Percentiles rank a stretch among this genome's conserved stretches.
phyloP scores from a whole-genome alignment of 495 filamentous ascomycete genomes.

The Trichoderma virens region DNA sequence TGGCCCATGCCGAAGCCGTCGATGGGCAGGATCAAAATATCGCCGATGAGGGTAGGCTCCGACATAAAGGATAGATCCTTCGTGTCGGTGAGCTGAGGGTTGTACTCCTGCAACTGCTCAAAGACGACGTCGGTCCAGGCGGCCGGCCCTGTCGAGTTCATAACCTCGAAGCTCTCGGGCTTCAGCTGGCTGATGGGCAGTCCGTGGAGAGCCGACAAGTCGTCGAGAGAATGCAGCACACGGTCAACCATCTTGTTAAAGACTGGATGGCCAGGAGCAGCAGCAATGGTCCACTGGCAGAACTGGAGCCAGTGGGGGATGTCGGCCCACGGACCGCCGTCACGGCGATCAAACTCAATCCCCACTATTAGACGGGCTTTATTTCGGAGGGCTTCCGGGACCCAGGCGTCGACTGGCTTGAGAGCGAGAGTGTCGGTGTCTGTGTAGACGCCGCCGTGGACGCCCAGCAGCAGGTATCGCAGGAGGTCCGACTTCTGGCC shows the following conservation, averaged over 20 bases:
- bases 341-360: slow-evolving; percentile 28
- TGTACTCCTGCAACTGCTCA: slow-evolving; percentile 16
- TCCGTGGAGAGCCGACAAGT: slow-evolving; percentile 19
- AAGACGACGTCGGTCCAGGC: slow-evolving; percentile 24
- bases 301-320: slow-evolving; percentile 30
- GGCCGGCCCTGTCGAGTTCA: slow-evolving; percentile 24
- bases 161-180: slow-evolving; percentile 20
- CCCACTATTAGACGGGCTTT: slow-evolving; percentile 27
- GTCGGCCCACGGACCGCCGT: slow-evolving; percentile 19
- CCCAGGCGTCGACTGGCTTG: slow-evolving; percentile 34
- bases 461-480: slow-evolving; percentile 43
- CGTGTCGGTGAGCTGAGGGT: slow-evolving; percentile 12
- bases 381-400: slow-evolving; percentile 32
- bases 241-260: slow-evolving; percentile 27
- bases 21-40: slow-evolving; percentile 24
- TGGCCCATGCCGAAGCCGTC: slow-evolving; percentile 25
- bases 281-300: slow-evolving; percentile 35
- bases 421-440: slow-evolving; percentile 47
- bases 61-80: slow-evolving; percentile 19
- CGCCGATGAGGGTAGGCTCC: slow-evolving; percentile 19
- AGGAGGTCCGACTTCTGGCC: slow-evolving; percentile 46
- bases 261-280: slow-evolving; percentile 30
- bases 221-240: slow-evolving; percentile 25
- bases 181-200: slow-evolving; percentile 23
- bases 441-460: slow-evolving; percentile 44